Base-by-base conservation (phyloP, 345 rosid species). In the Erodium maritimum region DNA sequence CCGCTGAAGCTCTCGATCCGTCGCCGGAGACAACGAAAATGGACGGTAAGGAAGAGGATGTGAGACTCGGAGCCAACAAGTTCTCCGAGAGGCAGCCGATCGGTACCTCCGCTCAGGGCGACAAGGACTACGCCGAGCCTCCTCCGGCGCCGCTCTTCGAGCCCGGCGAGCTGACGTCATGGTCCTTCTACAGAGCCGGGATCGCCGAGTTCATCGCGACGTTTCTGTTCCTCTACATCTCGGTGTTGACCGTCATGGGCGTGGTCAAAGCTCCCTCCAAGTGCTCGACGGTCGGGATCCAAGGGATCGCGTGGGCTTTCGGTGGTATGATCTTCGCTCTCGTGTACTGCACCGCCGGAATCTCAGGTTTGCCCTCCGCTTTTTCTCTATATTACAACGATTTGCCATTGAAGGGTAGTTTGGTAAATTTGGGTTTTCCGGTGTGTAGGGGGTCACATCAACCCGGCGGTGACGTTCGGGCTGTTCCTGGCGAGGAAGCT, bases 251-350 rank as follows among this genome's bases (percentile, higher is more conserved):
- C 19, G 67, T 64, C 56, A 64, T 64, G 67, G 67, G 67, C 6
- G 67, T 64, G 19, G 58, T 24, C 22, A 64, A 51, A 29, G 19
- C 61, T 5, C 61, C 61, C 17, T 0, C 67, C 19, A 64, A 64
- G 67, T 64, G 67, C 25, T 19, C 55, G 22, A 21, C 67, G 17
- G 67, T 64, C 17, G 67, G 67, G 9, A 64, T 64, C 23, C 67
- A 64, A 24, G 67, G 67, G 14, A 64, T 64, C 23, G 67, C 67
- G 17, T 64, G 67, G 67, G 67, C 67, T 18, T 64, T 64, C 21
- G 67, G 67, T n/a, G 67, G 67, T 0, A 64, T 64, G 67, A 64
- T 64, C 67, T 64, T 64, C 52, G 66, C 60, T 21, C 66, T 63
- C 34, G 66, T 63, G 3, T 63, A 63, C 34, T 54, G 66, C 33